Base-by-base conservation (phyloP, 495 filamentous ascomycete species). In the Penicillium desertorum region DNA sequence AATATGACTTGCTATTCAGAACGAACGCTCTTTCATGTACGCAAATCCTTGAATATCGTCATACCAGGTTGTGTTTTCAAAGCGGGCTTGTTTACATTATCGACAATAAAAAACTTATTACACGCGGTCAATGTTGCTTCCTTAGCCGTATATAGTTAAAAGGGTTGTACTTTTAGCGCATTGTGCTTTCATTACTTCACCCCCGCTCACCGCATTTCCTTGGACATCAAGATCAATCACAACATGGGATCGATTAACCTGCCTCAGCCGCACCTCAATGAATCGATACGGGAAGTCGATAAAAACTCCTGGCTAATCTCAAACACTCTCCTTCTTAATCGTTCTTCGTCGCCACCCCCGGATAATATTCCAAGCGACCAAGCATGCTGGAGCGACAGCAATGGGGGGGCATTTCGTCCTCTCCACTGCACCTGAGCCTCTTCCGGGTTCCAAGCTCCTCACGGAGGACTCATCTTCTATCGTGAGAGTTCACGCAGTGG, bases 291-390 rank as follows among this genome's bases (percentile, higher is more conserved):
- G n/a, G 50, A 51, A 50, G 44, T 60, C 9, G 9, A 58, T 43
- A 41, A 50, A 62, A 56, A 25, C 19, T 55, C 50, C 45, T 62
- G 60, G 60, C 55, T 62, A 27, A 51, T 58, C 30, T 54, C 48
- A 56, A 51, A 58, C 14, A 54, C n/a, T 11, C 54, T 54, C 43
- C 54, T 58, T 50, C 49, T 62, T 50, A 58, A 37, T 51, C 59
- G 22, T 45, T 56, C 25, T 23, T 51, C 58, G 14, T 54, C 46
- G n/a, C 39, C 51, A 45, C 37, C 17, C 58, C 51, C 45, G 36
- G 51, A 51, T 46, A 51, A 60, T 6, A 39, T 41, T 39, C 51
- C 51, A 51, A 7, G 45, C n/a, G 51, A 51, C 27, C 34, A 44
- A 60, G 51, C 30, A 48, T 51, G 45, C 58, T 60, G 51, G 51